Conservation (phyloP, 2,329 filamentous ascomycete genomes). For the Fusarium penzigii region DNA sequence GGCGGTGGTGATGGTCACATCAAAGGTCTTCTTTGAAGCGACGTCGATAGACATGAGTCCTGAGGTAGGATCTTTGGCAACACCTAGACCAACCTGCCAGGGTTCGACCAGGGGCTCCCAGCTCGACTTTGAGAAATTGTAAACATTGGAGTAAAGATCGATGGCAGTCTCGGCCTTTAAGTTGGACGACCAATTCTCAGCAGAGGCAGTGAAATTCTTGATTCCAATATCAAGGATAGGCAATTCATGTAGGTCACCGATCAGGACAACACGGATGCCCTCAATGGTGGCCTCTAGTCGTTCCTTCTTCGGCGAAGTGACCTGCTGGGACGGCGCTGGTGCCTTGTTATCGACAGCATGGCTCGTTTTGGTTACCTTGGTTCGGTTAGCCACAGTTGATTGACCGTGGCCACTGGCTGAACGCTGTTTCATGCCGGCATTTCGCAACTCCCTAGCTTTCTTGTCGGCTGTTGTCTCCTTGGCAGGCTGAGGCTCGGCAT, state of each 20-base stretch:
- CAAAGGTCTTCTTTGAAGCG: constrained; percentile 85
- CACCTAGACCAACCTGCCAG: constrained; percentile 90
- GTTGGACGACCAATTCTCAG: constrained; percentile 87
- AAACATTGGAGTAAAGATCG: constrained; percentile 93
- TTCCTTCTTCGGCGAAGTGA: constrained; percentile 50
- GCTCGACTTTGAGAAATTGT: constrained; percentile 98
- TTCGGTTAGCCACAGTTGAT: constrained; percentile 47
- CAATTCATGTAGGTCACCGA: constrained; percentile 93
- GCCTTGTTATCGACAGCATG: constrained; percentile 27
- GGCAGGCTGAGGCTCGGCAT: constrained; percentile 52
- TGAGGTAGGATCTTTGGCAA: constrained; percentile 74
- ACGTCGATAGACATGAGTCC: constrained; percentile 81
- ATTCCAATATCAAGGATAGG: constrained; percentile 93
- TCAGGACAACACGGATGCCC: constrained; percentile 87
- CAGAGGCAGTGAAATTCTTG: constrained; percentile 82
- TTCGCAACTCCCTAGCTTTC: constrained; percentile 56
- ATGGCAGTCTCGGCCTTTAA: constrained; percentile 88
- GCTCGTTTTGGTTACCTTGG: constrained; percentile 43
- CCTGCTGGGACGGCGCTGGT: constrained; percentile 12
- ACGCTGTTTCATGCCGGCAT: constrained; percentile 52
- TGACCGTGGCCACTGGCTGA: constrained; percentile 57
- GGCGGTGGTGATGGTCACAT: constrained; percentile 88
- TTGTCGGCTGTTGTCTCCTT: constrained; percentile 46
- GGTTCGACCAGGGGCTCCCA: constrained; percentile 98
- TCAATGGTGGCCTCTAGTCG: constrained; percentile 84